Percentiles rank a stretch among this genome's conserved stretches.
Conservation (phyloP, 129 eudicot species). For the Helichrysum umbraculigerum region DNA sequence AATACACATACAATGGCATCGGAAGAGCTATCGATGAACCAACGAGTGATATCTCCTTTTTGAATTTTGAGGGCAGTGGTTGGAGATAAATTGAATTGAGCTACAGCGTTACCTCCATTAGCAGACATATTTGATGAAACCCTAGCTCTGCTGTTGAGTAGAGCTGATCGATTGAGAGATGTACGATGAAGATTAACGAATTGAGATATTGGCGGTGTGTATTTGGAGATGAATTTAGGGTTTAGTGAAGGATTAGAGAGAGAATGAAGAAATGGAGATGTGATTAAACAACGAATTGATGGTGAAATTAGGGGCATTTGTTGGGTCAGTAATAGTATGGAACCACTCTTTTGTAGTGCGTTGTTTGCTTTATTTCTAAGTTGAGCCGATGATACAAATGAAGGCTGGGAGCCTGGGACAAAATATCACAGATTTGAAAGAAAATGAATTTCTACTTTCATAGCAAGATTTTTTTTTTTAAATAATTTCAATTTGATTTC, state of each 20-base stretch:
- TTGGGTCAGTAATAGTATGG: background rate
- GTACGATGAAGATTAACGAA: conserved; percentile 6
- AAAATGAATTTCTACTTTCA: too few species aligned
- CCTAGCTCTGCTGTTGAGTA: conserved; percentile 30
- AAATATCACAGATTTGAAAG: too few species aligned
- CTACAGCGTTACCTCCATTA: conserved; percentile 31
- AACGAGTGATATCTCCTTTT: conserved; percentile 83
- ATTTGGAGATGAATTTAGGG: conserved; percentile 22
- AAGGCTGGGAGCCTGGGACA: too few species aligned
- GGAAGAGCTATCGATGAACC: conserved; percentile 82
- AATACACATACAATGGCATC: conserved; percentile 68
- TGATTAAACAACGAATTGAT: conserved; percentile 8
- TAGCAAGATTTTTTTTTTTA: too few species aligned
- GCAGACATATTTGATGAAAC: conserved; percentile 45
- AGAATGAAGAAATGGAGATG: background rate
- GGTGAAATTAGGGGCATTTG: conserved; percentile 30
- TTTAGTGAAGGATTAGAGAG: conserved; percentile 20
- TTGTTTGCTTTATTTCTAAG: too few species aligned
- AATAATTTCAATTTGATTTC: too few species aligned
- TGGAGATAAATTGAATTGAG: conserved; percentile 48
- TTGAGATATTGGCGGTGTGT: background rate
- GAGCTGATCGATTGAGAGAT: conserved; percentile 13
- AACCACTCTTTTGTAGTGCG: too few species aligned
- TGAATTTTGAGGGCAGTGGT: conserved; percentile 58
- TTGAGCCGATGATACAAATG: too few species aligned